Base-by-base conservation (phyloP, 2,329 filamentous ascomycete species). In the Colletotrichum shisoi region DNA sequence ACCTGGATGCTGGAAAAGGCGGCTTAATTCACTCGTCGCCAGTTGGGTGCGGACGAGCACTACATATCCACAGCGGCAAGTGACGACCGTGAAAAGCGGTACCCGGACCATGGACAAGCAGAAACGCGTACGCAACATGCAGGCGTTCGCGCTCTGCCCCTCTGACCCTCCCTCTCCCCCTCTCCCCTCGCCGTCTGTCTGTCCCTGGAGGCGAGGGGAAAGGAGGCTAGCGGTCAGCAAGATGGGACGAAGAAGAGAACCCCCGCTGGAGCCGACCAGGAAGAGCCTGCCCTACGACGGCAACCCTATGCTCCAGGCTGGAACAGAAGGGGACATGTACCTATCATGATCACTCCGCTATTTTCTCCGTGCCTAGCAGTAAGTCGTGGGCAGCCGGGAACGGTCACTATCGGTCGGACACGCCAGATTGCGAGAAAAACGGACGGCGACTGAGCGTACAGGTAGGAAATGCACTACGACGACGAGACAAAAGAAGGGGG, bases 1-100 rank as follows among this genome's bases (percentile, higher is more conserved):
- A 58, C 42, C 31, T 59, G 34, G 45, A 34, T 53, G 27, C 31
- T 56, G 63, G 51, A 17, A 56, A 52, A 53, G 27, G 60, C 63
- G 64, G 64, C 60, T 64, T 49, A 51, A 45, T 64, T 60, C 48
- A 51, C 61, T 67, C 64, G 37, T 42, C 37, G 46, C 52, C 63
- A 63, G 52, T 63, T 57, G 58, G 52, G 7, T 8, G 7, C 8
- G 27, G 27, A 40, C 31, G 31, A 61, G 44, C 19, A 52, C 24
- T 39, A 40, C 37, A 57, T 37, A 63, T 57, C 58, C 63, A 51
- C 52, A 57, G 52, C 63, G 63, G 58, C 52, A 57, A 56, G 57
- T 48, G 13, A 51, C 44, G 52, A 57, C 12, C 37, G 51, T 13
- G 51, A 46, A 51, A 49, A 44, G 59, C 53, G 53, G 60, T 31